Evolutionary conservation across 495 filamentous ascomycete species (phyloP).

Genomic region (Pyronema omphalodes): DNA sequence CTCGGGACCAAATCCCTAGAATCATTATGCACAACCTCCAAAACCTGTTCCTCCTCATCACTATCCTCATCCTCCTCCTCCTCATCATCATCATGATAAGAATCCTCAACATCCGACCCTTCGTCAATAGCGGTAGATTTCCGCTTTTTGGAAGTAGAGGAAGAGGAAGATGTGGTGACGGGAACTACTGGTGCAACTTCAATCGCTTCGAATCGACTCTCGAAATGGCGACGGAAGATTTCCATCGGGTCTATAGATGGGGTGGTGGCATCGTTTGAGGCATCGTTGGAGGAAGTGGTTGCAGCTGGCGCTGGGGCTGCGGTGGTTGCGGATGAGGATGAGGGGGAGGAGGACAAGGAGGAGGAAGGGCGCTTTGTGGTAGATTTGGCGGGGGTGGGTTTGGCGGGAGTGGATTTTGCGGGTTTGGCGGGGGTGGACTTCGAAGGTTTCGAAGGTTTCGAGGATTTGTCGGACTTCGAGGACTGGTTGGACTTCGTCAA

Average conservation of each 20-base stretch:
- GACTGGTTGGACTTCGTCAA: no score
- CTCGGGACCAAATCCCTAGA: neutral
- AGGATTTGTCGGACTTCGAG: no score
- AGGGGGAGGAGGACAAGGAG: no score
- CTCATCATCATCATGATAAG: neutral
- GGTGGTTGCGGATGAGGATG: no score
- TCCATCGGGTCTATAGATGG: constrained; percentile 27
- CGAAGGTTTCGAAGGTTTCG: no score
- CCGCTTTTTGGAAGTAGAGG: neutral
- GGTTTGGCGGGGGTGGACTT: no score
- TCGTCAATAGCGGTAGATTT: neutral
- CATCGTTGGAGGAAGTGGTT: neutral
- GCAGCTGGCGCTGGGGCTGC: no score
- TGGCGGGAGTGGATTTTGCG: no score
- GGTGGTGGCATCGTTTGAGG: neutral
- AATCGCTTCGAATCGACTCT: constrained; percentile 66
- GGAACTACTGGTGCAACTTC: constrained; percentile 17
- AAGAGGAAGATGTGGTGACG: neutral
- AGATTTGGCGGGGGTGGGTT: no score
- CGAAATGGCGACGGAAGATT: constrained; percentile 65
- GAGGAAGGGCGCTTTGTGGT: no score
- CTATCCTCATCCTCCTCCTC: constrained; percentile 4
- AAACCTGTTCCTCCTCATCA: neutral
- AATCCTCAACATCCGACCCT: neutral
- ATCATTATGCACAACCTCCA: neutral